Evolutionary conservation across 2,329 filamentous ascomycete species (phyloP).

Genomic region (Pseudogymnoascus sp.): DNA sequence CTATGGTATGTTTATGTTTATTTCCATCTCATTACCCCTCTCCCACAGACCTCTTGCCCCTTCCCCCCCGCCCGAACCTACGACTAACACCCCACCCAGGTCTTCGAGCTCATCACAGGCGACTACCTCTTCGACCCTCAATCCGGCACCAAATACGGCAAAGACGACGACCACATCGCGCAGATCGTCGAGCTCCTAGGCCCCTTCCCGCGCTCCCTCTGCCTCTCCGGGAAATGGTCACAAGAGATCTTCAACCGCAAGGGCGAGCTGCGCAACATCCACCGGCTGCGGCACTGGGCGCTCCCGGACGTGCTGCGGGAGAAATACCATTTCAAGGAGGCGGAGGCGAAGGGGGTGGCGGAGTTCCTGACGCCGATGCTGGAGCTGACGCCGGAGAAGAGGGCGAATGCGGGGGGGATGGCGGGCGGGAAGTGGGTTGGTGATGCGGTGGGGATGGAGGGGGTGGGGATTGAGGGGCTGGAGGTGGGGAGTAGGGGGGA

Average conservation of each 20-base stretch:
- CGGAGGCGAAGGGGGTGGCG: constrained; percentile 69
- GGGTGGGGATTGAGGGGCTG: constrained; percentile 59
- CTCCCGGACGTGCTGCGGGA: constrained; percentile 86
- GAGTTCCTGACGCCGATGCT: no score
- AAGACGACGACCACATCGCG: constrained; percentile 98
- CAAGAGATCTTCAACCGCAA: constrained; percentile 99
- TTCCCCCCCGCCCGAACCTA: not conserved
- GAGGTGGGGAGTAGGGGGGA: no score
- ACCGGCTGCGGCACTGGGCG: constrained; percentile 91
- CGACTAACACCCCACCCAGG: constrained; percentile 41
- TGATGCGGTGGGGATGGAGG: constrained; percentile 83
- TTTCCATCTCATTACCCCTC: not conserved
- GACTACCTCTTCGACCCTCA: constrained; percentile 98
- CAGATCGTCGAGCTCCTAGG: constrained; percentile 97
- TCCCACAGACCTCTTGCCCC: no score
- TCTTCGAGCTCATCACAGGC: constrained; percentile 94
- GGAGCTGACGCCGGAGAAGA: constrained; percentile 75
- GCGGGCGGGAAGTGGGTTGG: constrained; percentile 73
- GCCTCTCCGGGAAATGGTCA: constrained; percentile 89
- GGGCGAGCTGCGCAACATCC: constrained; percentile 94
- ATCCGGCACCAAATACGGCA: constrained; percentile 97
- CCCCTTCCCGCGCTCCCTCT: constrained; percentile 85
- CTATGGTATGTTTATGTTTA: constrained; percentile 81
- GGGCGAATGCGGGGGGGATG: constrained; percentile 96
- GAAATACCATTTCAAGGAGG: constrained; percentile 89